These are phyloP conservation scores for Monosporascus ibericus DNA, from an alignment of 2,329 filamentous ascomycete species.

Conservation along the genomic window DNA sequence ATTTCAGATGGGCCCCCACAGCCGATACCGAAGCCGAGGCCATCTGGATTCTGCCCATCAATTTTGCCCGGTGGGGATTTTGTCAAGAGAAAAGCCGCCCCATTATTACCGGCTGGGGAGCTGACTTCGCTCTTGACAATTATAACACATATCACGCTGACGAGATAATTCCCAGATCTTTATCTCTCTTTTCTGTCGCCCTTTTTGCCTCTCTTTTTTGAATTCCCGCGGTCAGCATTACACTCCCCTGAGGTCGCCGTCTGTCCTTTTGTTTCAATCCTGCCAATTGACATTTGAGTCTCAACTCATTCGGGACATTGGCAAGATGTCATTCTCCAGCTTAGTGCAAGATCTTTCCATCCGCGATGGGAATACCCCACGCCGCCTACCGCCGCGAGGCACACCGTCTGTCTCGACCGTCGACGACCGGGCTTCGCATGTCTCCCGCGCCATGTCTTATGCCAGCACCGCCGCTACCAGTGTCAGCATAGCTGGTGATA, in stretches of 20 bases:
- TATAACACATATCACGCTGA: background rate
- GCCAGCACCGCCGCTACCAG: slow-evolving; percentile 61
- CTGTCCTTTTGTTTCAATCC: background rate
- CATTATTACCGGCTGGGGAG: background rate
- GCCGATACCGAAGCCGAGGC: background rate
- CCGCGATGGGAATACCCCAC: slow-evolving; percentile 43
- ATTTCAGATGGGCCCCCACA: too few species aligned
- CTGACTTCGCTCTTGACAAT: background rate
- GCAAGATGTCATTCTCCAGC: slow-evolving; percentile 59
- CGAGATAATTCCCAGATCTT: background rate
- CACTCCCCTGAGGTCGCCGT: too few species aligned
- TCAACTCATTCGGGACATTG: background rate
- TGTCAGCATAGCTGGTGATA: slow-evolving; percentile 67
- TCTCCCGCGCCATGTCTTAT: slow-evolving; percentile 60
- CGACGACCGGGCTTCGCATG: slow-evolving; percentile 54
- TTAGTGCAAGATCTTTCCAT: slow-evolving; percentile 60
- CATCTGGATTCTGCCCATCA: background rate
- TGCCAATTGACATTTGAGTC: too few species aligned
- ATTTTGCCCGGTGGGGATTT: background rate
- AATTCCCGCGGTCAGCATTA: background rate
- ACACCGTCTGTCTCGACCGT: slow-evolving; percentile 47
- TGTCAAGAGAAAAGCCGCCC: background rate
- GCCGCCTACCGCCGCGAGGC: slow-evolving; percentile 36
- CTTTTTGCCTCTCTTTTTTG: background rate
- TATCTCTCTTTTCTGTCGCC: background rate